These are phyloP conservation scores for Fonsecaea nubica DNA, from an alignment of 2,329 filamentous ascomycete species.

Conservation along the genomic window DNA sequence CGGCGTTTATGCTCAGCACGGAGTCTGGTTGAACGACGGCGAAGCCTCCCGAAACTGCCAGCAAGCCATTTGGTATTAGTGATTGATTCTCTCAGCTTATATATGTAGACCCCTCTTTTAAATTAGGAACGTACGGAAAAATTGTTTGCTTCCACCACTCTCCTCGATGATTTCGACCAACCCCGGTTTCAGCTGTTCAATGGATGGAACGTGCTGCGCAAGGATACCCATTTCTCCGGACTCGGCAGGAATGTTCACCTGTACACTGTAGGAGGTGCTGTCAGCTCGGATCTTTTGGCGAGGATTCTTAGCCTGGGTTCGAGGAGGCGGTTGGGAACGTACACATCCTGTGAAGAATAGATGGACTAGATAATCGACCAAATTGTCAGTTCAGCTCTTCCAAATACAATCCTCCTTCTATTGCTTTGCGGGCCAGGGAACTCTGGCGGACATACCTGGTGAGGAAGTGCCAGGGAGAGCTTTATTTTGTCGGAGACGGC, in stretches of 20 bases:
- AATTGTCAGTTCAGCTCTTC: neutral
- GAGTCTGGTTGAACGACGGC: conserved; percentile 96
- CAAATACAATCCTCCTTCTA: conserved; percentile 10
- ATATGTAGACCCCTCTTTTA: neutral
- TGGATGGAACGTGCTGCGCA: conserved; percentile 97
- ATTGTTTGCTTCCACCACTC: conserved; percentile 86
- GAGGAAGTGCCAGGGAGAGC: conserved; percentile 95
- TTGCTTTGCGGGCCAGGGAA: neutral
- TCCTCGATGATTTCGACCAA: conserved; percentile 96
- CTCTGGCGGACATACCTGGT: conserved; percentile 76
- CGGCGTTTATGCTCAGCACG: conserved; percentile 94
- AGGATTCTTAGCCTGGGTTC: conserved; percentile 7
- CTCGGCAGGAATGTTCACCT: conserved; percentile 98
- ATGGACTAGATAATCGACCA: conserved; percentile 60
- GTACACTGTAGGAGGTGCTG: conserved; percentile 65
- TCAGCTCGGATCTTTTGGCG: conserved; percentile 18
- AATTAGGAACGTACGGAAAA: conserved; percentile 78
- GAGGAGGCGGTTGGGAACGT: conserved; percentile 49
- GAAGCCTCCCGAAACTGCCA: conserved; percentile 92
- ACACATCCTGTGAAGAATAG: conserved; percentile 75
- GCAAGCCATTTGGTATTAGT: neutral
- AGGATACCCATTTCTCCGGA: conserved; percentile 99
- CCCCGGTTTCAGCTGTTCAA: conserved; percentile 98
- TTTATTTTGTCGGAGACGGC: conserved; percentile 93
- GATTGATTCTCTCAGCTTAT: neutral